These are phyloP conservation scores for Fraxinus baroniana DNA, from an alignment of 305 asterid species.

Conservation along the genomic window DNA sequence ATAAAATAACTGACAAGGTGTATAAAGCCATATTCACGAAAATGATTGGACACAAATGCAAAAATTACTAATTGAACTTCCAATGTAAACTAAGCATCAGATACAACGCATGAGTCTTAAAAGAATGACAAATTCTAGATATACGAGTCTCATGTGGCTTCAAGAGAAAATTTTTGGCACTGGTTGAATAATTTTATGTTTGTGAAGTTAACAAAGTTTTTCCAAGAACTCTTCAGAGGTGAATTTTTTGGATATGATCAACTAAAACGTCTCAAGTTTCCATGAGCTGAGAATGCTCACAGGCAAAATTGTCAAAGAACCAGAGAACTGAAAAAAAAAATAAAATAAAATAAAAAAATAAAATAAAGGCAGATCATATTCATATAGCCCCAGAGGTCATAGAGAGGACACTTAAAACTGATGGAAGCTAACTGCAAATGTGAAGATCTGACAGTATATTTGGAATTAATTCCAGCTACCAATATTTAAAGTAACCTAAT, in stretches of 20 bases:
- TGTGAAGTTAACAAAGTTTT: not conserved
- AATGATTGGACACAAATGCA: not conserved
- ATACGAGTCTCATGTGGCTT: not conserved
- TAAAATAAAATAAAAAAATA: no score
- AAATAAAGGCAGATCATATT: slow-evolving; percentile 1
- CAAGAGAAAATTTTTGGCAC: not conserved
- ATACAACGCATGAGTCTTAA: not conserved
- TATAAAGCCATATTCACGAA: not conserved
- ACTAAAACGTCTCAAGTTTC: not conserved
- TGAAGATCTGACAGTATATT: not conserved
- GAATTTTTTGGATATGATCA: not conserved
- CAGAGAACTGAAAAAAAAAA: not conserved
- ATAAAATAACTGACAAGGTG: not conserved
- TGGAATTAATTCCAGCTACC: not conserved
- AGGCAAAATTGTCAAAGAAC: not conserved
- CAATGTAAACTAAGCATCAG: not conserved
- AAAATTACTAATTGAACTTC: not conserved
- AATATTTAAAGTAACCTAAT: not conserved
- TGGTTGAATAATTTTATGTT: not conserved
- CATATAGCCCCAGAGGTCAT: not conserved
- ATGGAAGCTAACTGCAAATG: not conserved
- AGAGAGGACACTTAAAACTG: not conserved
- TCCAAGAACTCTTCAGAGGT: not conserved
- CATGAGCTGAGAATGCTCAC: not conserved
- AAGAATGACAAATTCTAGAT: not conserved